Evolutionary conservation across 768 basidiomycete species (phyloP).

Genomic region (Tephrocybe rancida): DNA sequence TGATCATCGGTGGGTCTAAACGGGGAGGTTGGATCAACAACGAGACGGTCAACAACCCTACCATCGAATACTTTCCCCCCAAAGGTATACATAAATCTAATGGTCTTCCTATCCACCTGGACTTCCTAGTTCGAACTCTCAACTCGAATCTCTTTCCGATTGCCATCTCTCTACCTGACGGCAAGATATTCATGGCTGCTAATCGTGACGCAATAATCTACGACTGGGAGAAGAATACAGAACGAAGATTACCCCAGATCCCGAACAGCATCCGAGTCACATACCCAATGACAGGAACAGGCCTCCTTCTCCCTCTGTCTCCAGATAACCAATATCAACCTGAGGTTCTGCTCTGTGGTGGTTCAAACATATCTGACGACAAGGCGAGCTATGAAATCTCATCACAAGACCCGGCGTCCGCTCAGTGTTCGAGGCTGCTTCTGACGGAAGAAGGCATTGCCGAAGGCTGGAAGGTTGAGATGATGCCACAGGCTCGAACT

Average conservation of each 20-base stretch:
- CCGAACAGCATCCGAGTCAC: slow-evolving; percentile 82
- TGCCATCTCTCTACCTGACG: slow-evolving; percentile 71
- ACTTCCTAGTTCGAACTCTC: slow-evolving; percentile 69
- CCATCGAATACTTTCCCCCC: slow-evolving; percentile 81
- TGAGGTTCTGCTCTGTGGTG: slow-evolving; percentile 78
- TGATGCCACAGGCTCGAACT: slow-evolving; percentile 71
- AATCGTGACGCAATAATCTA: slow-evolving; percentile 82
- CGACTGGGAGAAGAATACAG: slow-evolving; percentile 67
- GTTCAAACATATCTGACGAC: slow-evolving; percentile 65
- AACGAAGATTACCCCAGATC: slow-evolving; percentile 62
- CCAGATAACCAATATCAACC: slow-evolving; percentile 64
- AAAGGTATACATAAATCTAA: slow-evolving; percentile 69
- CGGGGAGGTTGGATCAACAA: slow-evolving; percentile 91
- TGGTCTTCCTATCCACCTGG: slow-evolving; percentile 64
- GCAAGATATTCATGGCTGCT: slow-evolving; percentile 73
- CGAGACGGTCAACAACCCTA: slow-evolving; percentile 77
- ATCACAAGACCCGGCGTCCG: slow-evolving; percentile 71
- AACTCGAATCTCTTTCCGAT: slow-evolving; percentile 86
- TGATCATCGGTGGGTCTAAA: slow-evolving; percentile 81
- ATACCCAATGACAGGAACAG: slow-evolving; percentile 82
- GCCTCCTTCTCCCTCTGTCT: slow-evolving; percentile 69
- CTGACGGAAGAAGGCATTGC: slow-evolving; percentile 66
- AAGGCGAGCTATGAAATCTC: slow-evolving; percentile 64
- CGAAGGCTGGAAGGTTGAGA: slow-evolving; percentile 73
- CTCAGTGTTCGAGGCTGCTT: slow-evolving; percentile 71